Base-by-base conservation (phyloP, 148 eudicot genomes). In the Chenopodium album region DNA sequence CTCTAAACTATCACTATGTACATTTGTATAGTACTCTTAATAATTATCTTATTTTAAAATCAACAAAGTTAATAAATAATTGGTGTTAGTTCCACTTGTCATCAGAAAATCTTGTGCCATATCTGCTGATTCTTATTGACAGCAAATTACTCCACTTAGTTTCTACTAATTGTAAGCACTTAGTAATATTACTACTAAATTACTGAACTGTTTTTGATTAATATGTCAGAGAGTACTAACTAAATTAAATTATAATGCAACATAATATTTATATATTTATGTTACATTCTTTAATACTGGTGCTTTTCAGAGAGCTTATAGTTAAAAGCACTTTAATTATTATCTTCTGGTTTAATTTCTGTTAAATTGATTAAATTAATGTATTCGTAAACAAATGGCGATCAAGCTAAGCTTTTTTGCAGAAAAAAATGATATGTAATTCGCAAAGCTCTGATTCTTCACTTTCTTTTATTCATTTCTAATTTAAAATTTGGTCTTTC, bases 71-170 rank as follows among this genome's bases (percentile, higher is more conserved):
- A 41, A 22, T 37, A 75, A 28, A 75, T 75, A 56, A 76, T 28
- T 63, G 71, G 65, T 71, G 74, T 71, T 34, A 19, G 75, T 37
- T 29, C 52, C 76, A 79, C 50, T 44, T 28, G 64, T 6, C 41
- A 65, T 81, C 68, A 81, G 63, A 74, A 81, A 28, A 82, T 82
- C 84, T 76, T 69, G 26, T 0, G 69, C 76, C 60, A 70, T 54
- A 76, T 82, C 71, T 69, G 13, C 31, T 76, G 60, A 82, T 59
- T 44, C 52, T 26, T 76, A 56, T 37, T 76, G 76, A 76, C 84
- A 82, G 63, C 84, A 82, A 82, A 76, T 76, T 56, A 76, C 67
- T 82, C 76, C 84, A 76, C 67, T 82, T 76, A 50, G 62, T 82
- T 65, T 29, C 52, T 76, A 11, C 19, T 47, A 19, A 69, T 31